Evolutionary conservation across 1,284 basidiomycete species (phyloP).

Genomic region (Leccinum variabile): DNA sequence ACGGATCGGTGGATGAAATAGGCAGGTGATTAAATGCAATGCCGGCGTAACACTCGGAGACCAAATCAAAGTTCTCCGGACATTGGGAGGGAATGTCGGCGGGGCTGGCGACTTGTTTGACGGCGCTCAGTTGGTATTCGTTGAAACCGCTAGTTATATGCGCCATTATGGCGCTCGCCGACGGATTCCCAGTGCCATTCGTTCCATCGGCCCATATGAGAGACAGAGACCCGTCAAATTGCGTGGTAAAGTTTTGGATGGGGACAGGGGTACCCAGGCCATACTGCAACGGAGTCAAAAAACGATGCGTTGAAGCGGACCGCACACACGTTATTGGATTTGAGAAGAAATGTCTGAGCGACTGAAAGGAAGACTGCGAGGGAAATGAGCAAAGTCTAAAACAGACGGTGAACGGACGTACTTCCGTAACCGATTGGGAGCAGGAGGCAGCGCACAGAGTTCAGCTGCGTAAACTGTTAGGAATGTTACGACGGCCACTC

Average conservation of each 20-base stretch:
- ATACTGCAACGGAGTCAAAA: constrained; percentile 42
- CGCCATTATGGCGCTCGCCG: constrained; percentile 57
- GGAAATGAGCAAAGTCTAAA: not conserved
- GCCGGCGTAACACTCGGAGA: constrained; percentile 71
- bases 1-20: constrained; percentile 34
- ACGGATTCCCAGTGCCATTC: constrained; percentile 48
- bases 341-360: constrained; percentile 57
- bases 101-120: constrained; percentile 49
- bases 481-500: not conserved
- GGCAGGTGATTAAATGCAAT: constrained; percentile 67
- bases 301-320: not conserved
- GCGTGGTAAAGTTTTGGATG: constrained; percentile 47
- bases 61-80: constrained; percentile 71
- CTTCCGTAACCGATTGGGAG: constrained; percentile 65
- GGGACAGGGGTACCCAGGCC: constrained; percentile 61
- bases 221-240: constrained; percentile 52
- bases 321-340: constrained; percentile 41
- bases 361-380: constrained; percentile 57
- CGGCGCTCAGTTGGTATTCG: constrained; percentile 41
- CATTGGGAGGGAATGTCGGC: constrained; percentile 57
- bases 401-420: constrained; percentile 1
- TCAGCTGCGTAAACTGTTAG: constrained; percentile 43
- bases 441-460: constrained; percentile 64
- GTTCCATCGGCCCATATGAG: constrained; percentile 68
- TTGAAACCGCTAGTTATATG: constrained; percentile 53